Percentiles rank a stretch among this genome's conserved stretches.
Evolutionary conservation across 331 rosid species (phyloP).

Genomic region (Spiraea crenata): DNA sequence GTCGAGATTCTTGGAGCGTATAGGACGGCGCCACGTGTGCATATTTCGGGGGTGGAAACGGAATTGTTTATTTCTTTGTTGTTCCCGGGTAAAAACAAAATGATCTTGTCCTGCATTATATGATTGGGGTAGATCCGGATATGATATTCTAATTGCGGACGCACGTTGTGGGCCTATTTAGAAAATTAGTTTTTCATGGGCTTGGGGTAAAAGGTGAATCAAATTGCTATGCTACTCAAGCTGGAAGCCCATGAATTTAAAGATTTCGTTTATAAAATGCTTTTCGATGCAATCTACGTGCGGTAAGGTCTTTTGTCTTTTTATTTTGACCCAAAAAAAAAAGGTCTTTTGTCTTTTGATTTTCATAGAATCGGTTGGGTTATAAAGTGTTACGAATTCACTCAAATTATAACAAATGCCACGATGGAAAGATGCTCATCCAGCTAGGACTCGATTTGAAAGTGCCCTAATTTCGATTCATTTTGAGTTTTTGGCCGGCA

Average conservation of each 20-base stretch:
- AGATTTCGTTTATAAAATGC: too few relatives aligned
- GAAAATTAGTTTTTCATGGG: background rate
- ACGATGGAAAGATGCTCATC: too few relatives aligned
- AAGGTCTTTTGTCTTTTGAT: too few relatives aligned
- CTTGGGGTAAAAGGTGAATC: background rate
- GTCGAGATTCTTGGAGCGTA: background rate
- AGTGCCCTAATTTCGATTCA: background rate
- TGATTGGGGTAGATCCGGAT: background rate
- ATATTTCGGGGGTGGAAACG: too few relatives aligned
- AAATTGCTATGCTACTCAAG: background rate
- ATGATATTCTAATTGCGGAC: background rate
- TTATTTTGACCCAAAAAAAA: too few relatives aligned
- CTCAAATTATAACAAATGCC: too few relatives aligned
- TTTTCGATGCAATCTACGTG: too few relatives aligned
- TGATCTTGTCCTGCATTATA: background rate
- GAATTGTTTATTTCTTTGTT: too few relatives aligned
- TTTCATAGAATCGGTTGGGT: too few relatives aligned
- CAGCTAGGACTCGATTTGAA: too few relatives aligned
- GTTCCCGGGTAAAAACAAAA: background rate
- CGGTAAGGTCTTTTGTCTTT: too few relatives aligned
- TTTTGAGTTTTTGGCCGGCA: background rate
- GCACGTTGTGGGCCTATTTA: background rate
- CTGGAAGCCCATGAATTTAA: slow-evolving; percentile 2
- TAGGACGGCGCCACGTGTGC: background rate
- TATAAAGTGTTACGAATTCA: too few relatives aligned